Evolutionary conservation across 495 filamentous ascomycete genomes (phyloP).

Genomic region (Penicillium steckii): DNA sequence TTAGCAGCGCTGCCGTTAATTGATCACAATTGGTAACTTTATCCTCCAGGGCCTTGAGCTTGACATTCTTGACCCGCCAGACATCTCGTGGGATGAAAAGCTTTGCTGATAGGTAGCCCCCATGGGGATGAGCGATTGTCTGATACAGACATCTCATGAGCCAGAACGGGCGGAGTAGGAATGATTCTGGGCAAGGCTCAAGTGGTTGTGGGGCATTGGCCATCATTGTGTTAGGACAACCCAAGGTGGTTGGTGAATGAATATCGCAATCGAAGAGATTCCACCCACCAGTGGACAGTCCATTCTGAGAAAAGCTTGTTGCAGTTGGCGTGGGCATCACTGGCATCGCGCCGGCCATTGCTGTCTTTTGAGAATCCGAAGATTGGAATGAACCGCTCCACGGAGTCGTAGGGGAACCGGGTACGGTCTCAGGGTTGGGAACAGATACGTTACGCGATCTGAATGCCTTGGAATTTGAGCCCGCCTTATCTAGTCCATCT

Average conservation of each 20-base stretch:
- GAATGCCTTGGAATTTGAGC: conserved; percentile 71
- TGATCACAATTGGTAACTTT: conserved; percentile 94
- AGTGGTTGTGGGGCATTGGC: conserved; percentile 66
- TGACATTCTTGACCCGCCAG: conserved; percentile 92
- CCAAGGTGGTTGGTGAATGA: conserved; percentile 67
- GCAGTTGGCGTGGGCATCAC: conserved; percentile 69
- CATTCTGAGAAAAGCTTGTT: conserved; percentile 52
- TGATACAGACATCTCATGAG: conserved; percentile 91
- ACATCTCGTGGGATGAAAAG: conserved; percentile 90
- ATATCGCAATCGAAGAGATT: conserved; percentile 86
- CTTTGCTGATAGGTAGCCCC: conserved; percentile 86
- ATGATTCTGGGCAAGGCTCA: conserved; percentile 87
- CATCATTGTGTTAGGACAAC: conserved; percentile 61
- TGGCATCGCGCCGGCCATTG: conserved; percentile 51
- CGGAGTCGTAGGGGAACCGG: conserved; percentile 72
- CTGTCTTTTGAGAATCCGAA: conserved; percentile 47
- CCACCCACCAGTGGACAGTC: conserved; percentile 62
- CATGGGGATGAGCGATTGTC: conserved; percentile 85
- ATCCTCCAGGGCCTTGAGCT: conserved; percentile 85
- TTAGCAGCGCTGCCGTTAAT: conserved; percentile 84
- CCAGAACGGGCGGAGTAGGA: conserved; percentile 90
- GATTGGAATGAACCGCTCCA: conserved; percentile 63
- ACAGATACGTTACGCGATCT: conserved; percentile 74
- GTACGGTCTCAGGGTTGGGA: conserved; percentile 65
- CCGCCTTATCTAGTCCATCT: conserved; percentile 67